Conservation (phyloP, 768 basidiomycete species). For the Obba rivulosa region DNA sequence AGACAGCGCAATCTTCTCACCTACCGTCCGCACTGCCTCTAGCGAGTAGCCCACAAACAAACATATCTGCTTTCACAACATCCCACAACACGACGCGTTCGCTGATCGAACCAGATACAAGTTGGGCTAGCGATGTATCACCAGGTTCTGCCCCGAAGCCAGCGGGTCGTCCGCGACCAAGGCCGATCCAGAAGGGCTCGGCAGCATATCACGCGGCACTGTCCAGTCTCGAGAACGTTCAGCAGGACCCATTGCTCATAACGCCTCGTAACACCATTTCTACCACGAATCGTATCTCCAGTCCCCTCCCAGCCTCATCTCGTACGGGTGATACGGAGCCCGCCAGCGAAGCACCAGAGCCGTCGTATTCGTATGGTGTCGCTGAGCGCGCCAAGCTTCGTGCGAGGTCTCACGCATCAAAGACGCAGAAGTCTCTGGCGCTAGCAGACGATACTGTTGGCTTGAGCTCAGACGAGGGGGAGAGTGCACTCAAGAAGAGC, state of each 20-base stretch:
- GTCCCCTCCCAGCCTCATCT: no score
- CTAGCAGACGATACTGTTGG: not conserved
- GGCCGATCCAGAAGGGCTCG: not conserved
- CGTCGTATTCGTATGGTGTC: constrained; percentile 17
- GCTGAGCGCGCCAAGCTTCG: constrained; percentile 30
- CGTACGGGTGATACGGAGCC: no score
- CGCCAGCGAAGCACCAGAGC: no score
- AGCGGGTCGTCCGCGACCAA: not conserved
- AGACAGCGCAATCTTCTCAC: constrained; percentile 7
- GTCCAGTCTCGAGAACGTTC: constrained; percentile 2
- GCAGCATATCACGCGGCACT: constrained; percentile 5
- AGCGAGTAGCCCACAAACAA: not conserved
- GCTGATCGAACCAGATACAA: not conserved
- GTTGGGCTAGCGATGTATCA: no score
- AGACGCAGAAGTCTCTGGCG: not conserved
- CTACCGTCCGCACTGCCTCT: not conserved
- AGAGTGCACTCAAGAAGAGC: no score
- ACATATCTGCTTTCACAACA: not conserved
- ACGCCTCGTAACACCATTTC: constrained; percentile 3
- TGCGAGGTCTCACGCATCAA: constrained; percentile 17
- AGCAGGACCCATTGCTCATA: not conserved
- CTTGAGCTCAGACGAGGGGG: no score
- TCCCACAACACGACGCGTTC: not conserved
- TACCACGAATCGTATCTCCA: not conserved
- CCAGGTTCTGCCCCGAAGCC: no score